Evolutionary conservation across 345 rosid species (phyloP).

Genomic region (Mercurialis annua): DNA sequence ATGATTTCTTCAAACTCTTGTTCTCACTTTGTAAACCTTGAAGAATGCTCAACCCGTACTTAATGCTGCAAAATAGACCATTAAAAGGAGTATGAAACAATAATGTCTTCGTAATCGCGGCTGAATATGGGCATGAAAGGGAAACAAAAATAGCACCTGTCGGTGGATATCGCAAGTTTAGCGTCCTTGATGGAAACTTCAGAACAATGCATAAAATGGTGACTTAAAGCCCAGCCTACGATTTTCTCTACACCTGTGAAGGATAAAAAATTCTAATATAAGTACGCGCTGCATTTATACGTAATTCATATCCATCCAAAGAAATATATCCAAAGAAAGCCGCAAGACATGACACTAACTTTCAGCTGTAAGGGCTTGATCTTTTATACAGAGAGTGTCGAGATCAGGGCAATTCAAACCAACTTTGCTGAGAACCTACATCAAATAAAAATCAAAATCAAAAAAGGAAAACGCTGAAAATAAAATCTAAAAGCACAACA

Average conservation of each 20-base stretch:
- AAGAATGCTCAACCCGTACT: slow-evolving; percentile 64
- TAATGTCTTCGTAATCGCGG: neutral
- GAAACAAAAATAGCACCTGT: slow-evolving; percentile 49
- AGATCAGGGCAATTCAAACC: slow-evolving; percentile 80
- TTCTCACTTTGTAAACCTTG: slow-evolving; percentile 63
- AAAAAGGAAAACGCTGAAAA: neutral
- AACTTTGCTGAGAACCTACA: slow-evolving; percentile 69
- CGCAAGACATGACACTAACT: slow-evolving; percentile 39
- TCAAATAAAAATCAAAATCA: slow-evolving; percentile 12
- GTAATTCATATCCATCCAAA: neutral
- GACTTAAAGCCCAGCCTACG: slow-evolving; percentile 88
- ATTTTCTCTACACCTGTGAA: slow-evolving; percentile 81
- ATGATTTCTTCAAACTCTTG: slow-evolving; percentile 75
- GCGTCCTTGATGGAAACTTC: slow-evolving; percentile 56
- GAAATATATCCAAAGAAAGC: neutral
- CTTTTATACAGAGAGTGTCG: slow-evolving; percentile 66
- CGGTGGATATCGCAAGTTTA: slow-evolving; percentile 64
- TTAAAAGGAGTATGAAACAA: slow-evolving; percentile 5
- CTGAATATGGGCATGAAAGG: neutral
- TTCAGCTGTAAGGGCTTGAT: slow-evolving; percentile 77
- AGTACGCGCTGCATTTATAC: neutral
- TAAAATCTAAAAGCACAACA: neutral
- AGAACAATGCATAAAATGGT: slow-evolving; percentile 72
- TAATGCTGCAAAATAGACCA: slow-evolving; percentile 49
- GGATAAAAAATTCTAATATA: slow-evolving; percentile 3